Conservation (phyloP, 2,329 filamentous ascomycete species). For the Cryoendolithus antarcticus region DNA sequence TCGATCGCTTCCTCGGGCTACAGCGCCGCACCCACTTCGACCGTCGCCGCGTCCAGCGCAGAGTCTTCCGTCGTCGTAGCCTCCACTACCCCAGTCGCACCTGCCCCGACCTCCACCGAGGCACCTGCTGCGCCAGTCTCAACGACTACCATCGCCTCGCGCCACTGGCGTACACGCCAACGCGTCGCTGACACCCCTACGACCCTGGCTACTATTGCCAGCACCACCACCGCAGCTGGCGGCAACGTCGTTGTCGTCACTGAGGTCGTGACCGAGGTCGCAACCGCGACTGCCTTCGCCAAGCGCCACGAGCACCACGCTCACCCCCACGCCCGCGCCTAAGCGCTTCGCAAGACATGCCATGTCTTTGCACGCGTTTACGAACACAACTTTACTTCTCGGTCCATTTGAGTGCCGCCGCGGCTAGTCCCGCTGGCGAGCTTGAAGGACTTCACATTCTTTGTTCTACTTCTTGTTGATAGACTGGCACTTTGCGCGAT, state of each 20-base stretch:
- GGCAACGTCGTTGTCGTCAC: slow-evolving; percentile 5
- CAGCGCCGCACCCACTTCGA: slow-evolving; percentile 5
- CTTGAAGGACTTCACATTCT: too few relatives aligned
- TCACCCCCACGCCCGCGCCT: slow-evolving; percentile 6
- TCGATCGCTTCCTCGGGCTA: slow-evolving; percentile 3
- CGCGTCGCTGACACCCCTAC: background rate
- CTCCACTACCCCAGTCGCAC: slow-evolving; percentile 21
- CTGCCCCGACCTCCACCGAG: slow-evolving; percentile 6
- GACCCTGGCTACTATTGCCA: background rate
- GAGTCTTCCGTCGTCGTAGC: slow-evolving; percentile 14
- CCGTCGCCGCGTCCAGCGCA: slow-evolving; percentile 5
- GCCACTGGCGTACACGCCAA: background rate
- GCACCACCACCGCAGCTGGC: slow-evolving; percentile 1
- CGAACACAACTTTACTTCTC: background rate
- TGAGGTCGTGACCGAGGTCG: slow-evolving; percentile 14
- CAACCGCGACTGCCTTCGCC: slow-evolving; percentile 12
- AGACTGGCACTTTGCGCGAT: too few relatives aligned
- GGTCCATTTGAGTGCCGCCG: too few relatives aligned
- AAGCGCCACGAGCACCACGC: slow-evolving; percentile 19
- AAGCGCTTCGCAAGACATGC: background rate
- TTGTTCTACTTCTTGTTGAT: too few relatives aligned
- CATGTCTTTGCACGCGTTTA: background rate
- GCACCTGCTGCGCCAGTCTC: background rate
- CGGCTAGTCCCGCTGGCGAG: too few relatives aligned
- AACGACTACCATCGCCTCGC: background rate